These are phyloP conservation scores for Phanerochaete carnosa DNA, from an alignment of 768 basidiomycete species.

Conservation along the genomic window DNA sequence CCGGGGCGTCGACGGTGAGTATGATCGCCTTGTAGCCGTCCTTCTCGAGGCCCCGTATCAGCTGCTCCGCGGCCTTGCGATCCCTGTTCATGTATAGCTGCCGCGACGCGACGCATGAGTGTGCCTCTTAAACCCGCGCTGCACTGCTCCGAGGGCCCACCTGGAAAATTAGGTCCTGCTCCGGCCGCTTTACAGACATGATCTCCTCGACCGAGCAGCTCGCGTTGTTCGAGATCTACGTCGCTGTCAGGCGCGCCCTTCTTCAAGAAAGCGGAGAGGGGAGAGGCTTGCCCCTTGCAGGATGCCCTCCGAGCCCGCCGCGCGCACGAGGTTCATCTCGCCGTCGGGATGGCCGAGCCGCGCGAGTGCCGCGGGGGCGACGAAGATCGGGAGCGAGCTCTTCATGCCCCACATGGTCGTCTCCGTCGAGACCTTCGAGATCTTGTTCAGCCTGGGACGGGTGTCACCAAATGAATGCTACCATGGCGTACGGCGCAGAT, in stretches of 20 bases:
- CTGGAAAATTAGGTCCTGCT: conserved; percentile 30
- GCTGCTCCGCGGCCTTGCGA: conserved; percentile 33
- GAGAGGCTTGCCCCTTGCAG: conserved; percentile 39
- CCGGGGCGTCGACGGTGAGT: conserved; percentile 47
- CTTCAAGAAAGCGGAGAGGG: not conserved
- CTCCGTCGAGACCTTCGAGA: conserved; percentile 20
- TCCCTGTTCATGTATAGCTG: conserved; percentile 47
- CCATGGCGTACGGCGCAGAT: conserved; percentile 50
- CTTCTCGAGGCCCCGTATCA: conserved; percentile 34
- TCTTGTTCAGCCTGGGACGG: conserved; percentile 22
- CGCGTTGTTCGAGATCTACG: conserved; percentile 30
- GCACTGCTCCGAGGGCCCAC: conserved; percentile 4
- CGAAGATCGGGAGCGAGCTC: conserved; percentile 34
- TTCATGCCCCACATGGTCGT: conserved; percentile 21
- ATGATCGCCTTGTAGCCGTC: conserved; percentile 44
- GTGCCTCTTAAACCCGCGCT: not conserved
- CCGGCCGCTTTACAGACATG: conserved; percentile 23
- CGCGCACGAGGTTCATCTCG: conserved; percentile 43
- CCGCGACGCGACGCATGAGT: not conserved
- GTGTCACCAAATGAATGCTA: not conserved
- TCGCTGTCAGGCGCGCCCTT: not conserved
- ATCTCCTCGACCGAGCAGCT: conserved; percentile 32
- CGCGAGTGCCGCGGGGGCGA: conserved; percentile 39
- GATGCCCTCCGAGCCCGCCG: conserved; percentile 40
- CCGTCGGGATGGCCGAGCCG: conserved; percentile 47